Base-by-base conservation (phyloP, 2,329 filamentous ascomycete species). In the Alternaria triticimaculans region DNA sequence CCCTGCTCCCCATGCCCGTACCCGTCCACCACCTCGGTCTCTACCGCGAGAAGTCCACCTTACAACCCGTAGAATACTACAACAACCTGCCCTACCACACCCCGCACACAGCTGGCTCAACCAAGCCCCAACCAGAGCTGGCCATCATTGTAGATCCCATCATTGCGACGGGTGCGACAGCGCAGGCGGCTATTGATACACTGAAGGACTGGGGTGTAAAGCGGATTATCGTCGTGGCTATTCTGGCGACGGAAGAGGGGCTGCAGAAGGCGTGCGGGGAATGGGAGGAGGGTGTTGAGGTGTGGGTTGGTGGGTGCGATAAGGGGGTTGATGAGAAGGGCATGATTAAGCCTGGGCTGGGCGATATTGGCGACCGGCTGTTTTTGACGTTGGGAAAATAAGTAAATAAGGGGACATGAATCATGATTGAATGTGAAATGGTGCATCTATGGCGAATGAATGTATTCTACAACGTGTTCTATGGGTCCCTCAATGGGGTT, bases 61-160 rank as follows among this genome's bases (percentile, higher is more conserved):
- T 97, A 60, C 89, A 93, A 74, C 93, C 94, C 4, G 94, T 97
- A 62, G 94, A 97, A 82, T 97, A 97, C 87, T 97, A 97, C 87
- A 97, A 97, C 85, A 97, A 97, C 81, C 89, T 97, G 20, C 94
- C 94, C 37, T 90, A 92, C 81, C 91, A 93, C 82, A 78, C 84
- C 43, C 84, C 72, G 59, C 82, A 81, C 33, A 74, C 82, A 1
- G n/a, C 37, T 51, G 66, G 77, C 6, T 20, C 62, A 5, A 55
- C 30, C 25, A 71, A 28, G 60, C 74, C 41, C 5, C 78, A 80
- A 14, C 81, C 87, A 2, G 85, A 87, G 21, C 85, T 97, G 12
- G 94, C 94, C 63, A 92, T 97, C 76, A 84, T 97, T 58, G 87
- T 97, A 51, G 95, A 98, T 77, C 96, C 95, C 4, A 88, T 98